Percentiles rank a stretch among this genome's conserved stretches.
These are phyloP conservation scores for Nitzschia sp. DNA, from an alignment of 108 stramenopile genomes.

Conservation along the genomic window DNA sequence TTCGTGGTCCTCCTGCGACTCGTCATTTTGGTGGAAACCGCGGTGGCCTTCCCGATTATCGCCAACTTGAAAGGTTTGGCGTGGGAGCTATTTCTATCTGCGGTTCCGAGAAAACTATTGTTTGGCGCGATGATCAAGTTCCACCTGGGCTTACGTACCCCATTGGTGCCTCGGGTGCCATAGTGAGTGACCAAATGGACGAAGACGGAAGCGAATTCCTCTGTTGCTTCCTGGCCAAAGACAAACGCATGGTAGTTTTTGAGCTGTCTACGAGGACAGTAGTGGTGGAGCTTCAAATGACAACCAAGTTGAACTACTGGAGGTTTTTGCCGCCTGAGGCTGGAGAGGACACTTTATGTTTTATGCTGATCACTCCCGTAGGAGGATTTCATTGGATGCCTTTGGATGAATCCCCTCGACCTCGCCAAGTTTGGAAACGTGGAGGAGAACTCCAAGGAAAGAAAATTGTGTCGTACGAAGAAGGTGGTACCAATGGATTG, in stretches of 20 bases:
- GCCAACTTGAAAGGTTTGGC: slow-evolving; percentile 54
- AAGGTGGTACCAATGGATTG: slow-evolving; percentile 84
- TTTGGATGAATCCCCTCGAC: slow-evolving; percentile 78
- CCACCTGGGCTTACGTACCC: slow-evolving; percentile 81
- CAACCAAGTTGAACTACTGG: slow-evolving; percentile 91
- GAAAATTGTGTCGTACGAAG: slow-evolving; percentile 86
- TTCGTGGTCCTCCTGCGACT: slow-evolving; percentile 84
- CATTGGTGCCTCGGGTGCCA: slow-evolving; percentile 84
- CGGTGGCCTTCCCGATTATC: slow-evolving; percentile 62
- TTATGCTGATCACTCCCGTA: slow-evolving; percentile 84
- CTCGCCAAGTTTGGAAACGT: slow-evolving; percentile 83
- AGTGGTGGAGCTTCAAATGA: slow-evolving; percentile 89
- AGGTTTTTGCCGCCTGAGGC: slow-evolving; percentile 83
- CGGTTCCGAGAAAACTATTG: slow-evolving; percentile 86
- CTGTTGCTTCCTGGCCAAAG: slow-evolving; percentile 87
- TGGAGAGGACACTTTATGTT: slow-evolving; percentile 71
- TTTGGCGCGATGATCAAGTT: slow-evolving; percentile 68
- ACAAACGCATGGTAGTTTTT: slow-evolving; percentile 84
- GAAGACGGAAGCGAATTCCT: slow-evolving; percentile 79
- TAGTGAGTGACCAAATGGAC: slow-evolving; percentile 82
- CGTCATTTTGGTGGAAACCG: slow-evolving; percentile 88
- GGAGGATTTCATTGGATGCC: slow-evolving; percentile 91
- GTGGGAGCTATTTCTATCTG: slow-evolving; percentile 82
- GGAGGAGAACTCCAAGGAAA: slow-evolving; percentile 76
- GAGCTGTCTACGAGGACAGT: slow-evolving; percentile 74